Base-by-base conservation (phyloP, 345 rosid genomes). In the Dovyalis caffra region DNA sequence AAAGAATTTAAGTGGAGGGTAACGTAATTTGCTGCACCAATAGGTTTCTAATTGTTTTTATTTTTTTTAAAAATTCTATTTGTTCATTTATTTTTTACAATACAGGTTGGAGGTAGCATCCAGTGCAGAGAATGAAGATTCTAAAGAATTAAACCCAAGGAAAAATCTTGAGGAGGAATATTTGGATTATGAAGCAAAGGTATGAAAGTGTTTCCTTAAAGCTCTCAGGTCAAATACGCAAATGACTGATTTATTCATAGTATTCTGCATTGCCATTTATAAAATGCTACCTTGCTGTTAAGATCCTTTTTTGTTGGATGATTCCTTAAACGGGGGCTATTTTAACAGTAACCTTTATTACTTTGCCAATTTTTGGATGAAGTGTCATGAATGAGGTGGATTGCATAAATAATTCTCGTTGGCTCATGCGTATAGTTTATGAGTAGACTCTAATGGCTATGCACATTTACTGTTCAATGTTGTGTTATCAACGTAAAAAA, bases 81-180 rank as follows among this genome's bases (percentile, higher is more conserved):
- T 66, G 47, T 25, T 66, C 1, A n/a, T n/a, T 23, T 56, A 23
- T 56, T 56, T 8, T 64, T 70, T 79, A 70, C 73, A 65, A 58
- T 76, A 76, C 95, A 95, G 97, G 79, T 87, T 83, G 35, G 89
- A 85, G 84, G 74, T 66, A 72, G 73, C 76, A 78, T 78, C 90
- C 76, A 74, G 49, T 74, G 79, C 69, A 65, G 87, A 77, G 66
- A 81, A 75, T 73, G 91, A 83, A 51, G 93, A 86, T 51, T 80
- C 82, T 49, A 85, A 87, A 71, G 87, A 75, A 43, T 71, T 87
- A 65, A 80, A 86, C 85, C 98, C 97, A 18, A 93, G 94, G 84
- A 86, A 85, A 82, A 83, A 84, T 86, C 90, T 92, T 26, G 99
- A 95, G 88, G 88, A 89, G 84, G 99, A 91, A 85, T 95, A 95